Percentiles rank a stretch among this genome's conserved stretches.
Evolutionary conservation across 352 stramenopile genomes (phyloP).

Genomic region (Phytophthora sp.): DNA sequence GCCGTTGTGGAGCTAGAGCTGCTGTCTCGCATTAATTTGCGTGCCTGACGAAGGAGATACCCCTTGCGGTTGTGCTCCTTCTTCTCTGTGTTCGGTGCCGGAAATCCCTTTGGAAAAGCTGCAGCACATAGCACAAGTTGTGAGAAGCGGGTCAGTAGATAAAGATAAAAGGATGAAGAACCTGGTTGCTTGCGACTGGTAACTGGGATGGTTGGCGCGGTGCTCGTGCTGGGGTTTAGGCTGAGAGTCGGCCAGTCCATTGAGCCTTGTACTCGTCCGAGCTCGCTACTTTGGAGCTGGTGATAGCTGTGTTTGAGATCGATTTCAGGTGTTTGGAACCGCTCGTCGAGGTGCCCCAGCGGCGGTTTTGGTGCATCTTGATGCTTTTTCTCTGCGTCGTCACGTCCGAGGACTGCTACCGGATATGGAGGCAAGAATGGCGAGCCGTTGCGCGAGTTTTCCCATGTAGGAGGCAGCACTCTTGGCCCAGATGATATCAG

Average conservation of each 20-base stretch:
- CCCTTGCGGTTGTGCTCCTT: conserved; percentile 84
- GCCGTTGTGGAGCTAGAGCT: conserved; percentile 1
- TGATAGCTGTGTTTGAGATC: conserved; percentile 10
- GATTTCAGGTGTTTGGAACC: conserved; percentile 27
- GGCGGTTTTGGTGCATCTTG: conserved; percentile 26
- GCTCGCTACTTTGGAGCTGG: conserved; percentile 13
- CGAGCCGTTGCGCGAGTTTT: conserved; percentile 43
- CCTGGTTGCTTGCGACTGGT: conserved; percentile 32
- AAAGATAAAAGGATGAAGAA: neutral
- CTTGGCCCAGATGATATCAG: conserved; percentile 25
- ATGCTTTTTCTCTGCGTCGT: conserved; percentile 41
- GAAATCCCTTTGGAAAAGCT: conserved; percentile 20
- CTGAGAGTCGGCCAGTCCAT: conserved; percentile 24
- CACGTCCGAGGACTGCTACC: conserved; percentile 45
- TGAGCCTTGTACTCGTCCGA: conserved; percentile 26
- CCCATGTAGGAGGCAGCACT: conserved; percentile 70
- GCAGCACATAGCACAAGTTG: neutral
- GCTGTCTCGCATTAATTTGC: conserved; percentile 50
- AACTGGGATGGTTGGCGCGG: neutral
- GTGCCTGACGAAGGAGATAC: conserved; percentile 65
- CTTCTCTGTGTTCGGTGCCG: conserved; percentile 36
- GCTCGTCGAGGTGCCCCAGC: conserved; percentile 21
- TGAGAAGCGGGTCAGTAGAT: neutral
- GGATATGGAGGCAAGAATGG: conserved; percentile 71
- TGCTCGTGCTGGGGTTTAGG: neutral